Conservation (phyloP, 225 moss, liverwort and hornwort genomes). For the Physcomitrellopsis africana region DNA sequence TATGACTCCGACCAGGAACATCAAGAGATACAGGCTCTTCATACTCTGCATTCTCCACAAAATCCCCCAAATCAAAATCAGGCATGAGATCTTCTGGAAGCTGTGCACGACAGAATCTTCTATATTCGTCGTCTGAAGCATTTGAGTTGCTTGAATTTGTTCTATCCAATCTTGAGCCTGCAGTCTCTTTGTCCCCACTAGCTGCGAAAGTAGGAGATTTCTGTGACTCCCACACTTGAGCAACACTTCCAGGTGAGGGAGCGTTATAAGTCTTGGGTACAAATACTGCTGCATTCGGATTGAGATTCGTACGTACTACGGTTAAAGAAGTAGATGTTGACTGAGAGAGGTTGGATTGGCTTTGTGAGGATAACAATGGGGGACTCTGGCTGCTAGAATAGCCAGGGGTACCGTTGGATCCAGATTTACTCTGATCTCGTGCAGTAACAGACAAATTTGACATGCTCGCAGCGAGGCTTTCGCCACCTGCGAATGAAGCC, state of each 20-base stretch:
- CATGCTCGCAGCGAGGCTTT: constrained; percentile 40
- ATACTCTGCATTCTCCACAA: constrained; percentile 40
- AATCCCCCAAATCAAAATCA: constrained; percentile 57
- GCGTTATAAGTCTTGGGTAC: constrained; percentile 49
- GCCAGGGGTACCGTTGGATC: constrained; percentile 22
- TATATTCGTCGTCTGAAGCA: constrained; percentile 64
- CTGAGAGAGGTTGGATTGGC: constrained; percentile 26
- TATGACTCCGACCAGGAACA: constrained; percentile 22
- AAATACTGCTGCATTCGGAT: constrained; percentile 63
- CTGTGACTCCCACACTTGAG: constrained; percentile 28
- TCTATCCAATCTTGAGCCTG: constrained; percentile 41
- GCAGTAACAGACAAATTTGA: constrained; percentile 32
- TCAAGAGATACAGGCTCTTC: constrained; percentile 36
- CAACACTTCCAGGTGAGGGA: constrained; percentile 1
- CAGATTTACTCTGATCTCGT: constrained; percentile 34
- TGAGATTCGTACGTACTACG: constrained; percentile 45
- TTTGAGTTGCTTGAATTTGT: constrained; percentile 66
- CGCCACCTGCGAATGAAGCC: constrained; percentile 25
- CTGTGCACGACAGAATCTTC: constrained; percentile 57
- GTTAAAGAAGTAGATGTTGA: constrained; percentile 25
- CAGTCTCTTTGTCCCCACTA: constrained; percentile 32
- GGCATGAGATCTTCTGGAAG: constrained; percentile 66
- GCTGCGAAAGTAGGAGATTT: constrained; percentile 23
- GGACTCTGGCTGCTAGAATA: constrained; percentile 25
- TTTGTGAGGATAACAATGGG: constrained; percentile 25